These are phyloP conservation scores for Phellopilus nigrolimitatus DNA, from an alignment of 1,284 basidiomycete species.

Conservation along the genomic window DNA sequence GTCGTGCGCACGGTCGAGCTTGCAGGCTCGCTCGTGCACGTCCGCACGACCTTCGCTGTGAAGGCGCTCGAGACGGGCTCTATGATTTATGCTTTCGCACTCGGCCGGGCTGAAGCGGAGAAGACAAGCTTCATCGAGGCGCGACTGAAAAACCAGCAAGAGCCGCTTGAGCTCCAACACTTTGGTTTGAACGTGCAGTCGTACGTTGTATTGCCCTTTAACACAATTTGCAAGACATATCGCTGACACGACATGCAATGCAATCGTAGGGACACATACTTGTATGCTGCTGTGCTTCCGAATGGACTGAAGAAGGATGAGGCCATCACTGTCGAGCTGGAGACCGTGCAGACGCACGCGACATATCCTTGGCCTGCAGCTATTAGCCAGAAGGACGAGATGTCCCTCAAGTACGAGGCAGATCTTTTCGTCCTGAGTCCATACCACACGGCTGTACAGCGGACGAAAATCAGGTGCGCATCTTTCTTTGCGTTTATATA, in stretches of 20 bases:
- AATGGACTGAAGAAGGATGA: constrained; percentile 46
- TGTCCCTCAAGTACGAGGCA: constrained; percentile 74
- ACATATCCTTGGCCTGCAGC: constrained; percentile 71
- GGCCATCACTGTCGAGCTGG: constrained; percentile 70
- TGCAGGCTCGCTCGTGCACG: constrained; percentile 78
- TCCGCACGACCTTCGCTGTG: constrained; percentile 84
- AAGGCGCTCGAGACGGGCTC: constrained; percentile 63
- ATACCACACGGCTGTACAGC: constrained; percentile 76
- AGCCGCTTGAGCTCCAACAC: constrained; percentile 50
- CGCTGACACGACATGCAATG: neutral
- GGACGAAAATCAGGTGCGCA: constrained; percentile 79
- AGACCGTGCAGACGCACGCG: constrained; percentile 71
- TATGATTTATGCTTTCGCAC: constrained; percentile 64
- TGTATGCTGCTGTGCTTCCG: constrained; percentile 41
- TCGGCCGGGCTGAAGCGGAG: constrained; percentile 58
- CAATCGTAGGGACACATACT: constrained; percentile 31
- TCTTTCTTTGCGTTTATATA: constrained; percentile 15
- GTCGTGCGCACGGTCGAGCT: constrained; percentile 85
- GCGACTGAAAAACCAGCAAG: constrained; percentile 65
- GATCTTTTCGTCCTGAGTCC: constrained; percentile 78
- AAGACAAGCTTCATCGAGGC: constrained; percentile 79
- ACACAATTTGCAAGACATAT: constrained; percentile 5
- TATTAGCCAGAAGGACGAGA: constrained; percentile 75
- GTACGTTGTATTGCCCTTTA: constrained; percentile 38
- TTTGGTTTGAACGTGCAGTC: constrained; percentile 44